Conservation (phyloP, 108 stramenopile genomes). For the Cyclotella distinguenda region DNA sequence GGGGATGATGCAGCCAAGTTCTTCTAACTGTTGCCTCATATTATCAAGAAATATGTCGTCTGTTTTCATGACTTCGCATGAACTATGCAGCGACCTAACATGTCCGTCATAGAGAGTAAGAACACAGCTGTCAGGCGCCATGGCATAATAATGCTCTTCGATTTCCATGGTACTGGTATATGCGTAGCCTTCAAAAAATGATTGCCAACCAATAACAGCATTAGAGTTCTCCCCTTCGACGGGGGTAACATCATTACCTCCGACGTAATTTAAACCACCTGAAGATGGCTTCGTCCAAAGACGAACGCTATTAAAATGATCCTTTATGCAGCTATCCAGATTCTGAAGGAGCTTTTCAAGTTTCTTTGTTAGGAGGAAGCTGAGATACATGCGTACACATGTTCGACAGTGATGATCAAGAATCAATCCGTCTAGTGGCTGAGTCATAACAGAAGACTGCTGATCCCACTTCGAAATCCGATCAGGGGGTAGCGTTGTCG, state of each 20-base stretch:
- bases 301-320: conserved; percentile 67
- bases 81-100: conserved; percentile 66
- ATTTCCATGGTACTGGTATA: conserved; percentile 81
- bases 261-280: conserved; percentile 62
- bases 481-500: conserved; percentile 67
- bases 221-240: conserved; percentile 44
- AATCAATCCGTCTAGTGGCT: conserved; percentile 29
- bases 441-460: conserved; percentile 27
- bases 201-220: conserved; percentile 74
- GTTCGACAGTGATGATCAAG: conserved; percentile 57
- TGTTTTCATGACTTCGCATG: conserved; percentile 57
- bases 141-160: conserved; percentile 76
- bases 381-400: conserved; percentile 63
- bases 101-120: conserved; percentile 83
- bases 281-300: conserved; percentile 79
- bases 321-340: conserved; percentile 71
- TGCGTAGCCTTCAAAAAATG: conserved; percentile 78
- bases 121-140: conserved; percentile 81
- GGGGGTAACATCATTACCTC: conserved; percentile 19
- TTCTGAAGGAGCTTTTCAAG: conserved; percentile 78
- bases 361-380: conserved; percentile 65
- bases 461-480: conserved; percentile 44
- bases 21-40: conserved; percentile 57
- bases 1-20: conserved; percentile 59
- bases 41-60: conserved; percentile 54